These are phyloP conservation scores for Cercis canadensis DNA, from an alignment of 306 rosid genomes.

Conservation along the genomic window DNA sequence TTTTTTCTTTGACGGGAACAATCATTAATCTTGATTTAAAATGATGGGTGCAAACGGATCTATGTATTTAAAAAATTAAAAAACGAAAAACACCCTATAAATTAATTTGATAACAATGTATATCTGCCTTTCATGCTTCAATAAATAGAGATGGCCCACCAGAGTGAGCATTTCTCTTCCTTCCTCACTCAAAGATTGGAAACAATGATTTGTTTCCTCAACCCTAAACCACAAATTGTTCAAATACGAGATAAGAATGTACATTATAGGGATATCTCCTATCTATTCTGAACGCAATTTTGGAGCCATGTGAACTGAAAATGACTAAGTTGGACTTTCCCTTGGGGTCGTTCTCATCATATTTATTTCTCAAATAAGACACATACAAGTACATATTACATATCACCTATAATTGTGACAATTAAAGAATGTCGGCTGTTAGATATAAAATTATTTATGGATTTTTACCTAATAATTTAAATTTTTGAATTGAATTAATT, in stretches of 20 bases:
- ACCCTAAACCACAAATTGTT: conserved; percentile 35
- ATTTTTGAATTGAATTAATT: too few species aligned
- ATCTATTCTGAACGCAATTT: conserved; percentile 14
- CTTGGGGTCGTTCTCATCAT: conserved; percentile 24
- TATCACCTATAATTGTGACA: conserved; percentile 33
- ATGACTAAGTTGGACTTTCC: conserved; percentile 39
- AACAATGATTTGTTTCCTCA: conserved; percentile 7
- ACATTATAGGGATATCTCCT: not conserved
- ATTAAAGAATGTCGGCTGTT: too few species aligned
- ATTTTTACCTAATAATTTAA: too few species aligned
- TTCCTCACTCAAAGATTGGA: not conserved
- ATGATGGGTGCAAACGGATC: not conserved
- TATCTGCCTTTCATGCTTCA: conserved; percentile 28
- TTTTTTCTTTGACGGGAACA: too few species aligned
- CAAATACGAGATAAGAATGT: conserved; percentile 10
- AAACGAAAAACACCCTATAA: too few species aligned
- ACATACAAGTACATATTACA: not conserved
- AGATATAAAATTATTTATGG: too few species aligned
- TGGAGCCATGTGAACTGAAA: conserved; percentile 41
- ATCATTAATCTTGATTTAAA: too few species aligned
- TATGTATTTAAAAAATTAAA: too few species aligned
- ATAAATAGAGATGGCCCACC: conserved; percentile 6
- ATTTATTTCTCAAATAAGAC: conserved; percentile 39
- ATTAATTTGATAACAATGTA: conserved; percentile 29
- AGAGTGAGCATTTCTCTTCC: conserved; percentile 12